Conservation (phyloP, 164 flowering plant genomes). For the Kingdonia uniflora region DNA sequence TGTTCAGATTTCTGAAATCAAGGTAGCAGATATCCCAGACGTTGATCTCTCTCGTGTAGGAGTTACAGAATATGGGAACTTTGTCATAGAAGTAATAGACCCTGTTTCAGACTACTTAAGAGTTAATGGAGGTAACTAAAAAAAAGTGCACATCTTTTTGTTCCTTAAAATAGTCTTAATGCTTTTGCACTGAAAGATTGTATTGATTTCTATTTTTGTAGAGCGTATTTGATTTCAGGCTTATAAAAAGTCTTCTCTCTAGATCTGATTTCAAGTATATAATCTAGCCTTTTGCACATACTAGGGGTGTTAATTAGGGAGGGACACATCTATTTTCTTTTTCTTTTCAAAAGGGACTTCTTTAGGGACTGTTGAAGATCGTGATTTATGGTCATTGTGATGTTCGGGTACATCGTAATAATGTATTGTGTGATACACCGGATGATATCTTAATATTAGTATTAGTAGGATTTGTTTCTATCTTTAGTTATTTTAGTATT, state of each 20-base stretch:
- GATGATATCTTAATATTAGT: neutral
- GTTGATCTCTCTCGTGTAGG: constrained; percentile 71
- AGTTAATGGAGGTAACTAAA: constrained; percentile 70
- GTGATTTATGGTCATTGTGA: no score
- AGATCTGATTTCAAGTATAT: constrained; percentile 77
- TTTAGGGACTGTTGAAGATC: no score
- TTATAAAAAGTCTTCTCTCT: constrained; percentile 63
- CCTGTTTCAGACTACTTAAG: constrained; percentile 94
- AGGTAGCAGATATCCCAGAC: constrained; percentile 81
- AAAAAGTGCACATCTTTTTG: neutral
- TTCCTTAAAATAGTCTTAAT: neutral
- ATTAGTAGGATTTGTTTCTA: no score
- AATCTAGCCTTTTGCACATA: neutral
- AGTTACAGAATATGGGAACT: constrained; percentile 60
- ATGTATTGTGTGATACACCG: no score
- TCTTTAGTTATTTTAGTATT: constrained; percentile 11
- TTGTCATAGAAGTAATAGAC: constrained; percentile 82
- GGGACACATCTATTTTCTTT: no score
- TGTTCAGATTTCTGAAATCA: constrained; percentile 88
- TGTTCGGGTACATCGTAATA: no score
- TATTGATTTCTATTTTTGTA: constrained; percentile 27
- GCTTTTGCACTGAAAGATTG: constrained; percentile 1
- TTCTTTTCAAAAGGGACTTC: no score
- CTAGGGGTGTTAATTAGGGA: neutral
- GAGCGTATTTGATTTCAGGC: constrained; percentile 88